Evolutionary conservation across 2,329 filamentous ascomycete genomes (phyloP).

Genomic region (Sclerotinia spermophila): DNA sequence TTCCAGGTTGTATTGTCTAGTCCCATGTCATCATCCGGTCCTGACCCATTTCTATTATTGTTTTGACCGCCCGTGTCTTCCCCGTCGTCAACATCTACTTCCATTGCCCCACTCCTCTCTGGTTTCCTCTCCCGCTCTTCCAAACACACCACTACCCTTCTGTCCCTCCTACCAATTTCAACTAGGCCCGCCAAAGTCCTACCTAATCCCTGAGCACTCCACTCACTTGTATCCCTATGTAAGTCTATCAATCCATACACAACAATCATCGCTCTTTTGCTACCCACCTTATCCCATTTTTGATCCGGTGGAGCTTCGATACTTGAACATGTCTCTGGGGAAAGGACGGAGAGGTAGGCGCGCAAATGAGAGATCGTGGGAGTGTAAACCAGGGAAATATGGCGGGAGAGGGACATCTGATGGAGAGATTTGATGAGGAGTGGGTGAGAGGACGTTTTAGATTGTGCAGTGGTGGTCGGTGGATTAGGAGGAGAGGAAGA

Average conservation of each 20-base stretch:
- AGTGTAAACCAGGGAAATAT: conserved; percentile 68
- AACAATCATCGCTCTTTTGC: conserved; percentile 44
- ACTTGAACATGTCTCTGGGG: conserved; percentile 16
- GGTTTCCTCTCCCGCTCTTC: conserved; percentile 42
- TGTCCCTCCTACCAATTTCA: conserved; percentile 52
- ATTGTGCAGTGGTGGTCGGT: background rate
- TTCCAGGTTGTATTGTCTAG: conserved; percentile 17
- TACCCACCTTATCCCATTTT: conserved; percentile 16
- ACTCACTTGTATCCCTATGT: conserved; percentile 67
- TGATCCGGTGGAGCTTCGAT: conserved; percentile 4
- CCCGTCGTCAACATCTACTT: background rate
- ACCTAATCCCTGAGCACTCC: conserved; percentile 70
- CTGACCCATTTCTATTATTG: background rate
- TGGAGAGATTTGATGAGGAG: conserved; percentile 64
- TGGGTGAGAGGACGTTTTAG: conserved; percentile 33
- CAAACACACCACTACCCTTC: conserved; percentile 45
- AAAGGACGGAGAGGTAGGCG: conserved; percentile 61
- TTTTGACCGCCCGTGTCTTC: background rate
- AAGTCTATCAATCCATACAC: conserved; percentile 63
- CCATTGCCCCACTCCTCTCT: background rate
- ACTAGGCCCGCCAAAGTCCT: conserved; percentile 59
- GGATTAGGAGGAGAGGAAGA: background rate
- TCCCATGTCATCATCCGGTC: background rate
- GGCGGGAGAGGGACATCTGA: conserved; percentile 63
- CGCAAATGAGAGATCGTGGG: conserved; percentile 74